Percentiles rank a stretch among this genome's conserved stretches.
These are phyloP conservation scores for Daldinia eschscholtzii DNA, from an alignment of 2,329 filamentous ascomycete species.

Conservation along the genomic window DNA sequence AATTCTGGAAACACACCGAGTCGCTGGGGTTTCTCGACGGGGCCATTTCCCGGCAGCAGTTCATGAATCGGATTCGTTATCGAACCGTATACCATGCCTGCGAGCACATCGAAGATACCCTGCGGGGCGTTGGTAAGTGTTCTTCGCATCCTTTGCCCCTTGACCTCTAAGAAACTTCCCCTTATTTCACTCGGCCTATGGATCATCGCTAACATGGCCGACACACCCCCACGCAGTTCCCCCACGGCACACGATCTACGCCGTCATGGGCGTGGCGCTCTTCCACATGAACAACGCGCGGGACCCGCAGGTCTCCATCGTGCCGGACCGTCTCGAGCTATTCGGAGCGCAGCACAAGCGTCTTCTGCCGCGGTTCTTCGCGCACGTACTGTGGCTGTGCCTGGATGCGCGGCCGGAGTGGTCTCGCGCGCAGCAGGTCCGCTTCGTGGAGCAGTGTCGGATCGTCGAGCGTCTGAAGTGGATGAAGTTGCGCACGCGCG, in stretches of 20 bases:
- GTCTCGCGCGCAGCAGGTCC: neutral
- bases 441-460: conserved; percentile 27
- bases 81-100: conserved; percentile 40
- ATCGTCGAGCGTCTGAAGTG: conserved; percentile 36
- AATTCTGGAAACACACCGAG: conserved; percentile 31
- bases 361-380: conserved; percentile 42
- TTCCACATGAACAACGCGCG: conserved; percentile 42
- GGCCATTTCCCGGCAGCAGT: neutral
- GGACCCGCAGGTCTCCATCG: conserved; percentile 35
- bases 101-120: conserved; percentile 32
- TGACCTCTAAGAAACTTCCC: neutral
- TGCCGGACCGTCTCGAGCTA: conserved; percentile 42
- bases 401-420: conserved; percentile 25
- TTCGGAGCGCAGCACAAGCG: conserved; percentile 32
- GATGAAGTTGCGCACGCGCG: conserved; percentile 25
- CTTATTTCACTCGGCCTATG: too few species aligned
- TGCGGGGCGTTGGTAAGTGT: conserved; percentile 12
- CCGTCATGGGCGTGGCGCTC: conserved; percentile 36
- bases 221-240: too few species aligned
- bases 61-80: conserved; percentile 39
- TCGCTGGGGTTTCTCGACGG: conserved; percentile 13
- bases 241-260: conserved; percentile 39
- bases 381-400: conserved; percentile 39
- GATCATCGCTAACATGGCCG: neutral
- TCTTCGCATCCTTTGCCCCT: neutral